Base-by-base conservation (phyloP, 1,284 basidiomycete genomes). In the Ganoderma sp. region DNA sequence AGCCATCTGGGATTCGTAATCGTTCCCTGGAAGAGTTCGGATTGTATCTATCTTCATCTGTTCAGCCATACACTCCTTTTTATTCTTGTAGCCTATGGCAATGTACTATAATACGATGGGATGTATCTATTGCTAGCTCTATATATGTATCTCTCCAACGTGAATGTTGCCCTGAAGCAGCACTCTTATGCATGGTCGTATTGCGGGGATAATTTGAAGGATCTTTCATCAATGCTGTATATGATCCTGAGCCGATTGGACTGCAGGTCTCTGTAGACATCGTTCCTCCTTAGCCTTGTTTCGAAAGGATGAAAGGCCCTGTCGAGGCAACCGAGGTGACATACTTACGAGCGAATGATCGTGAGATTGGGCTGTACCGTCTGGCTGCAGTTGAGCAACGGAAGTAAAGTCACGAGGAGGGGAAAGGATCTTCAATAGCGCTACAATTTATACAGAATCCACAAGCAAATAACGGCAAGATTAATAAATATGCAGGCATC, bases 1-100 rank as follows among this genome's bases (percentile, higher is more conserved):
- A 48, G 85, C 87, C 3, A 87, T 88, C 67, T 88, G 85, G 84
- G 86, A 87, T 74, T 82, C 81, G 25, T 81, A 67, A 77, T 50
- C 25, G 17, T 41, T n/a, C 17, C 12, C 22, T 39, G 17, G n/a
- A 48, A 8, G 45, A 3, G n/a, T 48, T 10, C 22, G 22, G 22
- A 52, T 25, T 52, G 48, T 50, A 12, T 50, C 10, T 5, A 50
- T 22, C n/a, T n/a, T n/a, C n/a, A n/a, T n/a, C 12, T 52, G 22
- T 25, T 52, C 48, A 22, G n/a, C 7, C 48, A 17, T 4, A 52
- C 48, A 52, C 22, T 52, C 48, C 22, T 52, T 52, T 52, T 12
- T 52, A 52, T 8, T 14, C 8, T 52, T 48, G 39, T 56, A 25
- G 28, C 34, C 39, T 52, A 41, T 54, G 12, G 41, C 34, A 42